Conservation (phyloP, 768 basidiomycete species). For the Agrocybe chaxingu region DNA sequence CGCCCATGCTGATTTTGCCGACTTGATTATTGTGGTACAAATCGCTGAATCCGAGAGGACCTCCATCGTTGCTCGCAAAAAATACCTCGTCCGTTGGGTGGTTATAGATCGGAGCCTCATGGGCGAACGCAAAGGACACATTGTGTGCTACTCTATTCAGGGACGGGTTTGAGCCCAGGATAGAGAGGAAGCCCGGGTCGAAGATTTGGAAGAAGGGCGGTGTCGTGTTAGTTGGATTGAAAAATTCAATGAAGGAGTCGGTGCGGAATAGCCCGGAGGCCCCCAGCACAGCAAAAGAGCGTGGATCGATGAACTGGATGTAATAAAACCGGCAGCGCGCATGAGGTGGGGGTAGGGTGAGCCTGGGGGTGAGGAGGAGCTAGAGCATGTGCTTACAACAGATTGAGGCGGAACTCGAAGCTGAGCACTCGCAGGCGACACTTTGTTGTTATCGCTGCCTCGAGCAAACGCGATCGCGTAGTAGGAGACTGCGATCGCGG, state of each 20-base stretch:
- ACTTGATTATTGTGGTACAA: constrained; percentile 62
- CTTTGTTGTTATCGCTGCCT: constrained; percentile 7
- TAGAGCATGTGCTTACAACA: constrained; percentile 20
- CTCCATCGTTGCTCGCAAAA: constrained; percentile 71
- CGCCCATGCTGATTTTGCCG: constrained; percentile 57
- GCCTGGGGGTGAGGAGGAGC: background rate
- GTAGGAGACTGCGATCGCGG: background rate
- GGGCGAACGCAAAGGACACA: constrained; percentile 66
- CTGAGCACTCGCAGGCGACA: constrained; percentile 10
- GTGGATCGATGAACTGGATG: constrained; percentile 47
- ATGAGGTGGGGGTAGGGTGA: background rate
- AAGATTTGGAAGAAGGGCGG: constrained; percentile 58
- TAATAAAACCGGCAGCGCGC: background rate
- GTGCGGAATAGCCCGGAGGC: constrained; percentile 37
- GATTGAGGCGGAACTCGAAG: constrained; percentile 18
- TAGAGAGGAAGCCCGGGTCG: constrained; percentile 47
- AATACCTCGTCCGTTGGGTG: constrained; percentile 68
- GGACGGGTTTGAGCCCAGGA: constrained; percentile 56
- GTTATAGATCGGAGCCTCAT: constrained; percentile 74
- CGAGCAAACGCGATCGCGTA: background rate
- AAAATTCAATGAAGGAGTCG: constrained; percentile 35
- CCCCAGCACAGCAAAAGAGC: constrained; percentile 49
- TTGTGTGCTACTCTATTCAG: constrained; percentile 60
- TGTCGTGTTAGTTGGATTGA: constrained; percentile 30
- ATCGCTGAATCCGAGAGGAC: constrained; percentile 59